Percentiles rank a stretch among this genome's conserved stretches.
phyloP scores from a whole-genome alignment of 441 rosid genomes.

The Aleurites moluccanus region DNA sequence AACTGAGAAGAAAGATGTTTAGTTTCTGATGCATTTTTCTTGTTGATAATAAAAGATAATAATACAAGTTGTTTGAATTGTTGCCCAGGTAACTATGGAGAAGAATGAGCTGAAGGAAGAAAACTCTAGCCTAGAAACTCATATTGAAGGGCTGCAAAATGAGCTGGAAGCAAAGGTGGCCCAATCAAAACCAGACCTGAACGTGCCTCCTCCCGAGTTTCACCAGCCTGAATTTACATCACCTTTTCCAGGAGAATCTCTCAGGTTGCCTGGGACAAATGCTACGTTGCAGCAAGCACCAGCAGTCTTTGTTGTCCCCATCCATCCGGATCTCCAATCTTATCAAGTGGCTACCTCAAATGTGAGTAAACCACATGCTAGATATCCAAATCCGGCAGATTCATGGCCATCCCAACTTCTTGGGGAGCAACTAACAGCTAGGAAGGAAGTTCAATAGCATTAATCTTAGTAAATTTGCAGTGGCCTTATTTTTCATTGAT shows the following conservation, averaged over 20 bases:
- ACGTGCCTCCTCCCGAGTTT: conserved; percentile 42
- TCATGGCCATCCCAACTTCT: conserved; percentile 85
- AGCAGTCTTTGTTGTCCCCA: conserved; percentile 66
- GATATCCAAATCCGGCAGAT: conserved; percentile 71
- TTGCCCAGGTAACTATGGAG: conserved; percentile 64
- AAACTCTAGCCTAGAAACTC: conserved; percentile 58
- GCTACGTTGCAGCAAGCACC: conserved; percentile 43
- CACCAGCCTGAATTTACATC: conserved; percentile 41
- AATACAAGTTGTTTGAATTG: conserved; percentile 10
- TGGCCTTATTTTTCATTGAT: not conserved
- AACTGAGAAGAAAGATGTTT: not conserved
- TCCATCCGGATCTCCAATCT: conserved; percentile 47
- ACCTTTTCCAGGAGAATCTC: conserved; percentile 31
- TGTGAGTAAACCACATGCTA: conserved; percentile 85
- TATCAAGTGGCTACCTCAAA: conserved; percentile 34
- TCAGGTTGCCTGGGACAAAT: conserved; percentile 36
- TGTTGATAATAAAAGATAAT: not conserved
- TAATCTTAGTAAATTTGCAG: conserved; percentile 22
- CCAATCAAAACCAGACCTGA: conserved; percentile 57
- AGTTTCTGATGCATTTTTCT: not conserved
- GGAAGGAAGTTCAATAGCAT: conserved; percentile 35
- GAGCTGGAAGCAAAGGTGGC: conserved; percentile 52
- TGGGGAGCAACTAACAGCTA: conserved; percentile 38
- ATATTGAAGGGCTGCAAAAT: conserved; percentile 49
- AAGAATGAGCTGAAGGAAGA: conserved; percentile 83